Base-by-base conservation (phyloP, 768 basidiomycete species). In the Collybiopsis confluens region DNA sequence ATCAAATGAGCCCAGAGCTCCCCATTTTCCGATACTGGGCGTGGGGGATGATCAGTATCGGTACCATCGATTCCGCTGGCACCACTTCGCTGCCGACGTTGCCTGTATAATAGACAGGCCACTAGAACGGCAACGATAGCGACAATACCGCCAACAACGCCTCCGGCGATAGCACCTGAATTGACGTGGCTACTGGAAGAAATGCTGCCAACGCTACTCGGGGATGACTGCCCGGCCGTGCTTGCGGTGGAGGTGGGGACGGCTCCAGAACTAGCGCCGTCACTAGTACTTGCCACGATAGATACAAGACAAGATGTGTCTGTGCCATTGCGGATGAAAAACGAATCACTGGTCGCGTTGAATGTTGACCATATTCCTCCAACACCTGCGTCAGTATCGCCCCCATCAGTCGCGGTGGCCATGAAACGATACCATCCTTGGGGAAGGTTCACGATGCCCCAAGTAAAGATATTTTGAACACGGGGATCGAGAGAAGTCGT, bases 1-100 rank as follows among this genome's bases (percentile, higher is more conserved):
- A 33, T 52, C 50, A 18, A 52, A 52, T 28, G 50, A 52, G 40
- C 50, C 50, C 24, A 52, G 26, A 10, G 50, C 50, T 13, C 50
- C 50, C 50, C 50, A 52, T 43, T 52, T 52, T 7, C 50, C 50
- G 16, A 52, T 41, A 27, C 26, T 52, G 30, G 38, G 41, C 20
- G 16, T 42, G 38, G 41, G 26, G 23, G 40, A 21, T 9, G 6
- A 30, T 38, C 50, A n/a, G 26, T 18, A 23, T 15, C 45, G 11
- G 45, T 8, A 20, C 9, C 40, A 41, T 40, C 15, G 7, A 26
- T 9, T 16, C 23, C 50, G 15, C 9, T 52, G 21, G n/a, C 40
- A 18, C 40, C 21, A 7, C 15, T 43, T 9, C 24, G n/a, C n/a
- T 38, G 24, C 24, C 50, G 50, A 38, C 20, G 38, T 36, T 27